A percentile compares a stretch with the other conserved stretches of the same genome.
Evolutionary conservation across 2,329 filamentous ascomycete species (phyloP).

Genomic region (Epichloe gansuensis): DNA sequence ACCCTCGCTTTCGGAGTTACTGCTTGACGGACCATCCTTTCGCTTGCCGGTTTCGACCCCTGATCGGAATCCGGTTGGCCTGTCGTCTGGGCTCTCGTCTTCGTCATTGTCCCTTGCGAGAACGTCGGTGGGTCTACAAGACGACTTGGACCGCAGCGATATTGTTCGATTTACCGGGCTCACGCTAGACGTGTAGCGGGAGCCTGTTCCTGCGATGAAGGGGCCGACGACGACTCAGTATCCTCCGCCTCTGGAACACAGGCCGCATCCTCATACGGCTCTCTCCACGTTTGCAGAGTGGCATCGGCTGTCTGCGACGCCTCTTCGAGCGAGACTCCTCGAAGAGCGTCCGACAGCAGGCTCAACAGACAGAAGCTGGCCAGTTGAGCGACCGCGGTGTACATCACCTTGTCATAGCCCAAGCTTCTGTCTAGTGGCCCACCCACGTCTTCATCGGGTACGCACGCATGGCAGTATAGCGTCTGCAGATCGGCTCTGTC

Average conservation of each 20-base stretch:
- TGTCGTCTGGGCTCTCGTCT: not conserved
- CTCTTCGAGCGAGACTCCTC: not conserved
- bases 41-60: not conserved
- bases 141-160: not conserved
- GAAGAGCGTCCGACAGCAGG: not conserved
- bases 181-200: not conserved
- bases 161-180: not conserved
- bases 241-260: not conserved
- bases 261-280: not conserved
- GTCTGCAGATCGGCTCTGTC: conserved; percentile 1
- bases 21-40: not conserved
- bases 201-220: not conserved
- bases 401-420: not conserved
- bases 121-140: not conserved
- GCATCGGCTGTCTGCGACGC: not conserved
- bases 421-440: not conserved
- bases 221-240: not conserved
- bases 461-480: not conserved
- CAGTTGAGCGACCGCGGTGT: not conserved
- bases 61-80: not conserved
- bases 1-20: conserved; percentile 7
- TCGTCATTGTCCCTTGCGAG: not conserved
- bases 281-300: not conserved
- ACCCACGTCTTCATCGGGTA: not conserved
- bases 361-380: not conserved